Evolutionary conservation across 2,329 filamentous ascomycete genomes (phyloP).

Genomic region (Dendrostoma leiphaemia): DNA sequence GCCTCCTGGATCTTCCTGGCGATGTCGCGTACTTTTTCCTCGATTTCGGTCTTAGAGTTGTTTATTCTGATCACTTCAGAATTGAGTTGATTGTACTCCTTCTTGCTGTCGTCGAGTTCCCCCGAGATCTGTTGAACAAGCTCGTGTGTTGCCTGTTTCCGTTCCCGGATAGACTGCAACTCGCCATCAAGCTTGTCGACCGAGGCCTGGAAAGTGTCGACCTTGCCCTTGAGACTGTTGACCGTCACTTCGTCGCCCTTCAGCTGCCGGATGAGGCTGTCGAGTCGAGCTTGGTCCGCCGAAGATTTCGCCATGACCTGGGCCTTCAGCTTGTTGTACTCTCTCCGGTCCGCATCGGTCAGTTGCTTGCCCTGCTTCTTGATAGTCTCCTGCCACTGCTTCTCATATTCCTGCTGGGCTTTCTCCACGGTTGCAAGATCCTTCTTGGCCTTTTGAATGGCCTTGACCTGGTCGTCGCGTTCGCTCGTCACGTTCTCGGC

Average conservation of each 20-base stretch:
- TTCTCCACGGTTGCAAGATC: slow-evolving; percentile 84
- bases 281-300: slow-evolving; percentile 76
- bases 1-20: slow-evolving; percentile 79
- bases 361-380: slow-evolving; percentile 85
- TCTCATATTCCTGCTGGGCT: slow-evolving; percentile 83
- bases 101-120: slow-evolving; percentile 86
- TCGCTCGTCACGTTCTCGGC: slow-evolving; percentile 74
- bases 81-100: slow-evolving; percentile 80
- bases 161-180: slow-evolving; percentile 64
- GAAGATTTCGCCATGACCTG: slow-evolving; percentile 83
- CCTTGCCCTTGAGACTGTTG: slow-evolving; percentile 83
- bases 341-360: slow-evolving; percentile 80
- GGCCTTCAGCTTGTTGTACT: slow-evolving; percentile 81
- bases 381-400: slow-evolving; percentile 79
- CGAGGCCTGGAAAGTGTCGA: slow-evolving; percentile 73
- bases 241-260: slow-evolving; percentile 91
- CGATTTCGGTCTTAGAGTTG: slow-evolving; percentile 81
- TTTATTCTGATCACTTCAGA: slow-evolving; percentile 80
- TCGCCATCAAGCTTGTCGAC: slow-evolving; percentile 74
- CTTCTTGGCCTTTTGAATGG: slow-evolving; percentile 73
- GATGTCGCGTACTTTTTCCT: slow-evolving; percentile 85
- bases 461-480: slow-evolving; percentile 66
- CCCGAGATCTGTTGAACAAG: slow-evolving; percentile 66
- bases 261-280: slow-evolving; percentile 82
- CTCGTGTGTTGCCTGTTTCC: slow-evolving; percentile 61